Percentiles rank a stretch among this genome's conserved stretches.
Evolutionary conservation across 768 basidiomycete species (phyloP).

Genomic region (Termitomyces sp.): DNA sequence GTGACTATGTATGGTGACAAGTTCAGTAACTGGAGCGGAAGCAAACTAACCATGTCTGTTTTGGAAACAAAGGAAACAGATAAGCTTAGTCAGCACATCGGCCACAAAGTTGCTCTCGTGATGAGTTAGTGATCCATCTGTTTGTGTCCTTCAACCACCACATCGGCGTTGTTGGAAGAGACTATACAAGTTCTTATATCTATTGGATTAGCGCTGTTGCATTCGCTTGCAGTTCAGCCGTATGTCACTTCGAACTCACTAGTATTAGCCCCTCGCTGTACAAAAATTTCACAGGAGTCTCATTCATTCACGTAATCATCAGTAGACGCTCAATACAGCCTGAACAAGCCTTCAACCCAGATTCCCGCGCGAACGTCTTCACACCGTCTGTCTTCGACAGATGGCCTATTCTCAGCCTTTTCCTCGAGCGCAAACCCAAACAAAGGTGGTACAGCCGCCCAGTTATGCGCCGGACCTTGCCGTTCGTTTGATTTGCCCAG

Average conservation of each 20-base stretch:
- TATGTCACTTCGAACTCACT: conserved; percentile 15
- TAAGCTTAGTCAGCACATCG: conserved; percentile 2
- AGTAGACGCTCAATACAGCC: conserved; percentile 2
- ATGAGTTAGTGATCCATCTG: not conserved
- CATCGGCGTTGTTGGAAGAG: conserved; percentile 8
- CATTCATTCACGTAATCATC: not conserved
- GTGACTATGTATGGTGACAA: too few relatives aligned
- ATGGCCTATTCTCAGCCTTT: conserved; percentile 81
- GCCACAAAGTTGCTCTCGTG: not conserved
- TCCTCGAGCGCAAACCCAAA: conserved; percentile 60
- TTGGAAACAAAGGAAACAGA: too few relatives aligned
- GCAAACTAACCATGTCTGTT: not conserved
- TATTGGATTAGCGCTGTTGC: conserved; percentile 3
- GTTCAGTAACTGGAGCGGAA: too few relatives aligned
- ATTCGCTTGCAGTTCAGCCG: conserved; percentile 6
- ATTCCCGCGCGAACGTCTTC: conserved; percentile 20
- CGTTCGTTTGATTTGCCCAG: conserved; percentile 90
- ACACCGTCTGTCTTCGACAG: conserved; percentile 19
- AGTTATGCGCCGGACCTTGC: conserved; percentile 79
- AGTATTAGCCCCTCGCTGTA: conserved; percentile 10
- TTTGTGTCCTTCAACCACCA: conserved; percentile 8
- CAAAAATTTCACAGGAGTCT: conserved; percentile 13
- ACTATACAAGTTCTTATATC: not conserved
- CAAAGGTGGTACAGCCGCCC: conserved; percentile 47
- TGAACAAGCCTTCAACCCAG: not conserved